Evolutionary conservation across 78 protist species (phyloP).

Genomic region (Monocercomonoides exilis): DNA sequence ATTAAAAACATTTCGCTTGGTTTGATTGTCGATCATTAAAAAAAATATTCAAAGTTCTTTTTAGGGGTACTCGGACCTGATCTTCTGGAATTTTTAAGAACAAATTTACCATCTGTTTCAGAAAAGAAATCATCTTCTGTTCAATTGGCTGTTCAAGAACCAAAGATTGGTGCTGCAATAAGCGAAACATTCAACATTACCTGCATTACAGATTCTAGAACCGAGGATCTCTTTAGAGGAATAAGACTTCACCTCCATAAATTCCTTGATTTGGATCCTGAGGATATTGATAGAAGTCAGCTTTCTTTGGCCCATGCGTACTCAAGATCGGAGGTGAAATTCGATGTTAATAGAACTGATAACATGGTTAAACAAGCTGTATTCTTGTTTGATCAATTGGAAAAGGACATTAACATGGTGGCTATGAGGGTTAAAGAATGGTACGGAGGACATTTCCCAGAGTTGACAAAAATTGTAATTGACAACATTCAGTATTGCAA

Average conservation of each 20-base stretch:
- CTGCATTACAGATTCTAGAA: constrained; percentile 31
- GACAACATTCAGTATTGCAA: constrained; percentile 70
- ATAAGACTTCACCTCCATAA: neutral
- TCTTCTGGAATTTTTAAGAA: constrained; percentile 50
- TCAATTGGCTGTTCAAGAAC: constrained; percentile 63
- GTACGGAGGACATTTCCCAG: constrained; percentile 99
- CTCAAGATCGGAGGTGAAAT: constrained; percentile 92
- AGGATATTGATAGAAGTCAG: constrained; percentile 61
- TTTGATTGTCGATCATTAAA: neutral
- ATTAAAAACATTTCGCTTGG: constrained; percentile 77
- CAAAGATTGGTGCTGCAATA: constrained; percentile 65
- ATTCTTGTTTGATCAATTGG: constrained; percentile 83
- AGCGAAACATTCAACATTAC: constrained; percentile 33
- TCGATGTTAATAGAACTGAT: constrained; percentile 92
- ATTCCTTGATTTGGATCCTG: neutral
- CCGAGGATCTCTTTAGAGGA: constrained; percentile 73
- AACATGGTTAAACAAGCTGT: constrained; percentile 98
- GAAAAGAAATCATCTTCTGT: constrained; percentile 27
- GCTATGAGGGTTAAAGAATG: constrained; percentile 93
- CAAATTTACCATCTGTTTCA: constrained; percentile 35
- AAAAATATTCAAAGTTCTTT: neutral
- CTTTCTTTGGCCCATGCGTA: constrained; percentile 86
- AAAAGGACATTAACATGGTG: constrained; percentile 93
- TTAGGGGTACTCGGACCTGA: constrained; percentile 19
- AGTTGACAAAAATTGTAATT: constrained; percentile 70